Conservation (phyloP, 495 filamentous ascomycete genomes). For the Daldinia concentrica region DNA sequence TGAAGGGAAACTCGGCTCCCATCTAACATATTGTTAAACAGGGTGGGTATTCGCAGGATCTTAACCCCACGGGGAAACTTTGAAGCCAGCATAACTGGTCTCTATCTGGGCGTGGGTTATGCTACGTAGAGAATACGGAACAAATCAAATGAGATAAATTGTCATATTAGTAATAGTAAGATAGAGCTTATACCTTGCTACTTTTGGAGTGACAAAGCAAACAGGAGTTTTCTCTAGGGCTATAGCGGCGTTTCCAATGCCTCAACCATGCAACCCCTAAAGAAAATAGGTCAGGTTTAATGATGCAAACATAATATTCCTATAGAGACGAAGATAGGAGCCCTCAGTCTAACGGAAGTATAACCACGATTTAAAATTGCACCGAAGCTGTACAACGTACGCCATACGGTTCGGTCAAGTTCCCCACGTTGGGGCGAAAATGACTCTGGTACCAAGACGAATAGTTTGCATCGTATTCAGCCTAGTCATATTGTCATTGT, state of each 20-base stretch:
- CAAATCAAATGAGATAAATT: constrained; percentile 15
- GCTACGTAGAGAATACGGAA: not conserved
- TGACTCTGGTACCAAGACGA: not conserved
- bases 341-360: not conserved
- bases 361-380: constrained; percentile 16
- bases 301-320: constrained; percentile 24
- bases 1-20: not conserved
- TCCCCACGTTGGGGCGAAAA: constrained; percentile 4
- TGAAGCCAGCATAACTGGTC: not conserved
- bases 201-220: constrained; percentile 5
- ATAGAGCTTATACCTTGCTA: constrained; percentile 6
- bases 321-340: constrained; percentile 8
- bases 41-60: not conserved
- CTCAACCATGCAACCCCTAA: not conserved
- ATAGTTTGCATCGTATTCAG: not conserved
- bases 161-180: not conserved
- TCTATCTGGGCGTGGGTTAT: constrained; percentile 4
- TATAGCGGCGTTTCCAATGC: not conserved
- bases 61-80: constrained; percentile 35
- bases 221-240: not conserved
- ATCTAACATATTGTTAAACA: not conserved
- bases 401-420: constrained; percentile 14
- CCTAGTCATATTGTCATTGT: constrained; percentile 11
- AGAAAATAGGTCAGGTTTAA: constrained; percentile 2
- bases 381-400: constrained; percentile 32